Conservation (phyloP, 2,329 filamentous ascomycete genomes). For the Tolypocladium paradoxum region DNA sequence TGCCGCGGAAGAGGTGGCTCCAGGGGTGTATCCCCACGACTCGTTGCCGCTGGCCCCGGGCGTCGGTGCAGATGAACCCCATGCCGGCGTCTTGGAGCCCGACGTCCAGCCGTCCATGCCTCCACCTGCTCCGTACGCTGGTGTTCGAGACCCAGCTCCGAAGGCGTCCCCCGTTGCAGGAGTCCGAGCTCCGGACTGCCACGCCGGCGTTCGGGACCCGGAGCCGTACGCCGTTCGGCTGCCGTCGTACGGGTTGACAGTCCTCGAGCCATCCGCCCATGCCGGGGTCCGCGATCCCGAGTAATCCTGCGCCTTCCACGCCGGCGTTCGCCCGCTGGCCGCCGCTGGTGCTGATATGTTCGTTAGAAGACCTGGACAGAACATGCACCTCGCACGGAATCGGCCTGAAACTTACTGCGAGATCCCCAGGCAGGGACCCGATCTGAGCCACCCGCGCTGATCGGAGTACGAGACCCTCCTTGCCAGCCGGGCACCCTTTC, state of each 20-base stretch:
- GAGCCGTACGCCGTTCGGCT: conserved; percentile 69
- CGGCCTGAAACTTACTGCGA: conserved; percentile 44
- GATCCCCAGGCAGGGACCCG: conserved; percentile 70
- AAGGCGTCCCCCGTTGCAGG: conserved; percentile 51
- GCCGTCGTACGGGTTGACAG: conserved; percentile 61
- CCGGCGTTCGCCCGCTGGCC: conserved; percentile 50
- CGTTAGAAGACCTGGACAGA: background rate
- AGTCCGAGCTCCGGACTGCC: conserved; percentile 69
- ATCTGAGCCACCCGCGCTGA: conserved; percentile 47
- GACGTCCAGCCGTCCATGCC: conserved; percentile 49
- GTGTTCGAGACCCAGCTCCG: conserved; percentile 57
- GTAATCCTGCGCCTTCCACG: conserved; percentile 45
- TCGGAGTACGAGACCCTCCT: conserved; percentile 57
- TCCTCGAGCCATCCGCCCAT: conserved; percentile 58
- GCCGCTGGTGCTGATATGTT: conserved; percentile 37
- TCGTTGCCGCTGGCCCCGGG: conserved; percentile 48
- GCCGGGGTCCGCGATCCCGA: conserved; percentile 56
- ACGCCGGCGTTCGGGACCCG: conserved; percentile 62
- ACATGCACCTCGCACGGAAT: background rate
- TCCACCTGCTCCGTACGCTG: conserved; percentile 42
- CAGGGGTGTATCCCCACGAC: conserved; percentile 49
- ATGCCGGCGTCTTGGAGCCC: conserved; percentile 70
- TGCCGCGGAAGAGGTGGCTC: conserved; percentile 31
- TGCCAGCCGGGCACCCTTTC: conserved; percentile 46
- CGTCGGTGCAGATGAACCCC: conserved; percentile 48